Base-by-base conservation (phyloP, 2,329 filamentous ascomycete genomes). In the Alternaria hordeiaustralica region DNA sequence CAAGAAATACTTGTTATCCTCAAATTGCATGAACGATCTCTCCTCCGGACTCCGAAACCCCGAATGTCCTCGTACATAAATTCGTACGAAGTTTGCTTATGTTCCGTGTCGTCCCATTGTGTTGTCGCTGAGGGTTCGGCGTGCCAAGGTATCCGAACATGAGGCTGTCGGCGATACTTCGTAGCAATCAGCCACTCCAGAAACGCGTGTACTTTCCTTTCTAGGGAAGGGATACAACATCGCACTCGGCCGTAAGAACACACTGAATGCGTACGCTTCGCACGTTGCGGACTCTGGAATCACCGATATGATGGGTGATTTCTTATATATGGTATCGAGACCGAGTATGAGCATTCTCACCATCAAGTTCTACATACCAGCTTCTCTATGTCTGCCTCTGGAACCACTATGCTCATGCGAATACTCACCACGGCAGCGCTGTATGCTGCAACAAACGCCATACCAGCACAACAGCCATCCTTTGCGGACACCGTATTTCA, bases 241-340 rank as follows among this genome's bases (percentile, higher is more conserved):
- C 49, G 1, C n/a, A 2, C 3, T 11, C 36, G 36, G 36, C 36
- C 36, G 36, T 0, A 0, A 0, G 36, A 0, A 41, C 11, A 0
- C 0, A 0, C 36, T 0, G 36, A 6, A 18, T 0, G n/a, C 8
- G 6, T 10, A 41, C 0, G n/a, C n/a, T 41, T 3, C 36, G 15
- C 36, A 9, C 8, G 4, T 18, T 41, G 0, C 36, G 36, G 33
- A 41, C 33, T 1, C 1, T 3, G 0, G 2, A 1, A 41, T 1
- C 33, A 41, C n/a, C 36, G 36, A n/a, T 11, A 18, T 41, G 15
- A 41, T 18, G 36, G 9, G 1, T 18, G 36, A 1, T 18, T 41
- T 41, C n/a, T 5, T 41, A 41, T 41, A 41, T 41, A 41, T 41
- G 36, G n/a, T 18, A 41, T 41, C n/a, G 3, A 41, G n/a, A 41